Base-by-base conservation (phyloP, 2,329 filamentous ascomycete species). In the Fusarium sp. region DNA sequence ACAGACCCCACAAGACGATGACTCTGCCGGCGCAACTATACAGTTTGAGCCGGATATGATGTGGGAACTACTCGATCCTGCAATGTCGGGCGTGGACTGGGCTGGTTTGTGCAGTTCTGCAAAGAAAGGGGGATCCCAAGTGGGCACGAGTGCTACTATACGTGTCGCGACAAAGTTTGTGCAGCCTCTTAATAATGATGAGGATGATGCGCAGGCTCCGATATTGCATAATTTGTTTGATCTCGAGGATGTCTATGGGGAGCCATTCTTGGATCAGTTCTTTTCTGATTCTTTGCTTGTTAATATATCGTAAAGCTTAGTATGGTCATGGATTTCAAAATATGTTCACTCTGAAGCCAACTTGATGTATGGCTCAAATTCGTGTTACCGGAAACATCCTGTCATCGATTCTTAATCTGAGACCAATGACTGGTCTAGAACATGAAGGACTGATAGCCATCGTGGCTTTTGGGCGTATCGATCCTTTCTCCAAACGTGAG, bases 161-260 rank as follows among this genome's bases (percentile, higher is more conserved):
- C 65, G 68, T 0, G 71, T 73, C 0, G 70, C 71, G 5, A 73
- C 71, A 0, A 73, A 70, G 4, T 72, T 73, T 23, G 55, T 73
- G n/a, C 71, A 73, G 14, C 71, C 71, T 0, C 44, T 73, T 2
- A 51, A 51, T 1, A 68, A 55, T 1, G 27, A 63, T 4, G 51
- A 57, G 11, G 50, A 55, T 11, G 10, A 11, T 7, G 27, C 27
- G 4, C 39, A 40, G 17, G 27, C 14, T 1, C 43, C 47, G 0
- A 45, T n/a, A 0, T 19, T 40, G 4, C 57, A 71, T 15, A 61
- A 57, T 33, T 15, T 65, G 2, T 68, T 67, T 19, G 65, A 71
- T 33, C 19, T 68, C 41, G 67, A 40, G 40, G 68, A 53, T 63
- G 52, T 57, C 3, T 71, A 62, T 9, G 62, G 66, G 7, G 65